These are phyloP conservation scores for Pleurotus tuber-regium DNA, from an alignment of 768 basidiomycete species.

Conservation along the genomic window DNA sequence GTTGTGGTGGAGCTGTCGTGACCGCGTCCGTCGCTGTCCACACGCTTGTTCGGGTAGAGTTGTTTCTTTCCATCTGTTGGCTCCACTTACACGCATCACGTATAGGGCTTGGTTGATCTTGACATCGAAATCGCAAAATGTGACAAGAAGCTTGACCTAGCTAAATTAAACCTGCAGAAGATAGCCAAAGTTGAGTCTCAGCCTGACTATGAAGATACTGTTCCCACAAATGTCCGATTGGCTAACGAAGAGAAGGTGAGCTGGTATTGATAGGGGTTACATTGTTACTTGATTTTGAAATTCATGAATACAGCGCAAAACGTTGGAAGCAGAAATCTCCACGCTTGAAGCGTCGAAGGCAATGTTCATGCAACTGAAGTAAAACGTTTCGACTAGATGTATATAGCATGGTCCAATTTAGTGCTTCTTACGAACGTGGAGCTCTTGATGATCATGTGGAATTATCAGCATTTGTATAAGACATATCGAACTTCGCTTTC, in stretches of 20 bases:
- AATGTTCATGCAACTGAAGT: constrained; percentile 74
- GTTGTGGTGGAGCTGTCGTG: constrained; percentile 84
- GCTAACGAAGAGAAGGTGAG: constrained; percentile 83
- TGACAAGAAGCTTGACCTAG: constrained; percentile 84
- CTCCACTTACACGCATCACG: not conserved
- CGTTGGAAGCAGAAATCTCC: constrained; percentile 75
- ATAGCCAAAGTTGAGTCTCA: constrained; percentile 69
- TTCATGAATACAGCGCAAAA: constrained; percentile 54
- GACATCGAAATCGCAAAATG: constrained; percentile 86
- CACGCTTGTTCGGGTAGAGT: constrained; percentile 79
- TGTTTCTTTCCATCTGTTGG: not conserved
- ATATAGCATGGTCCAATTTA: too few species aligned
- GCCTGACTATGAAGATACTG: constrained; percentile 74
- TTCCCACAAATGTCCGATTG: constrained; percentile 73
- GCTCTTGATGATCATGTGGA: not conserved
- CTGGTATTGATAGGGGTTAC: constrained; percentile 12
- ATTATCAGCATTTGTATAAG: constrained; percentile 1
- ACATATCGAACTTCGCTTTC: constrained; percentile 2
- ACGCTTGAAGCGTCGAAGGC: constrained; percentile 68
- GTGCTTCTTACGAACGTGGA: constrained; percentile 4
- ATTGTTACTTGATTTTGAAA: not conserved
- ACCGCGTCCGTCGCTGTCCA: constrained; percentile 73
- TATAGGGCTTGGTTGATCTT: constrained; percentile 85
- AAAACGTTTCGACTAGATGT: constrained; percentile 18
- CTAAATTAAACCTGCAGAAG: constrained; percentile 70